Base-by-base conservation (phyloP, 176 grass and related monocot species). In the Alloteropsis semialata region DNA sequence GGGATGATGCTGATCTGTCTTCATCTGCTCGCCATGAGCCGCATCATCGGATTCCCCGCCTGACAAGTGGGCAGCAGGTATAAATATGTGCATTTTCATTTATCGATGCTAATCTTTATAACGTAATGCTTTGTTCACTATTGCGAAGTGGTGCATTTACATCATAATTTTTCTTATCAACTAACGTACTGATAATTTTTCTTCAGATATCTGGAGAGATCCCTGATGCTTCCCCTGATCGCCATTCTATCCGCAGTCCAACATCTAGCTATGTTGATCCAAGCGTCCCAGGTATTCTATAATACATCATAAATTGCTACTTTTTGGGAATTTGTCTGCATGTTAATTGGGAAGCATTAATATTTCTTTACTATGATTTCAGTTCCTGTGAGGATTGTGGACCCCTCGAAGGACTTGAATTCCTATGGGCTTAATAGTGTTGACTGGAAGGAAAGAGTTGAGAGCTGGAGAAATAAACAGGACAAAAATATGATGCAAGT, bases 321-420 rank as follows among this genome's bases (percentile, higher is more conserved):
- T 18, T 81, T 65, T 29, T 15, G 28, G 57, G 30, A 67, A 37
- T 28, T 38, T 80, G 15, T 76, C 17, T 84, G 42, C 21, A 67
- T 5, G 62, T 59, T 44, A 27, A 36, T 60, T 69, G 22, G 62
- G 43, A 41, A 63, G 5, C 33, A 32, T 57, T 85, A 70, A 62
- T 80, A 66, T 82, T 43, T 69, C 74, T 87, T 41, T 88, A 46
- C 36, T 77, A 69, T 86, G 28, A 74, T 84, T 91, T 84, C 82
- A 98, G 96, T 98, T 89, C 96, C 96, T 49, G 96, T 98, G 82
- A 95, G 96, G 86, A 98, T 93, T 81, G 96, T 98, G 75, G 92
- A 98, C 80, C 96, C 96, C 64, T 93, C 90, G 2, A 98, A 95
- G 84, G 96, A 98, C 80, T 91, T 98, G 84, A 98, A 98, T 75